Percentiles rank a stretch among this genome's conserved stretches.
phyloP scores from a whole-genome alignment of 2,329 filamentous ascomycete genomes.

The Trichoderma aggressivum region DNA sequence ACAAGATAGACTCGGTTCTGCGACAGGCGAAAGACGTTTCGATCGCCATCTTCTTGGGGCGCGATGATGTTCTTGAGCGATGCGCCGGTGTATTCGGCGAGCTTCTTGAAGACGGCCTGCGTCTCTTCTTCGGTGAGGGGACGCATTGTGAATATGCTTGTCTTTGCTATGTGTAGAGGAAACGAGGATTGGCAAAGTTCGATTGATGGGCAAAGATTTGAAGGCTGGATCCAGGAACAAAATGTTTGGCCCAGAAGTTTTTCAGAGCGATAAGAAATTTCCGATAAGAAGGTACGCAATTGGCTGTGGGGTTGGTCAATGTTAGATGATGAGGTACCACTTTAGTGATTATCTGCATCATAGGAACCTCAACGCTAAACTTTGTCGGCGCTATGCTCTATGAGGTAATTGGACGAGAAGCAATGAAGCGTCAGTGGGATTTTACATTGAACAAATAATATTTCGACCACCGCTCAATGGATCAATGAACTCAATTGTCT shows the following conservation, averaged over 20 bases:
- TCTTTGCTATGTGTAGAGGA: neutral
- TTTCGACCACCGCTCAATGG: neutral
- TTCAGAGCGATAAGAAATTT: slow-evolving; percentile 11
- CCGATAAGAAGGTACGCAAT: neutral
- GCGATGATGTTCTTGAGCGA: slow-evolving; percentile 83
- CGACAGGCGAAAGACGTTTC: slow-evolving; percentile 82
- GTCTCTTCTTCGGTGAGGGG: slow-evolving; percentile 77
- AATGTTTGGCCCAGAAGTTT: slow-evolving; percentile 11
- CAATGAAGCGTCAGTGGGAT: neutral
- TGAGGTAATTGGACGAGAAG: neutral
- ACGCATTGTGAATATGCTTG: slow-evolving; percentile 54
- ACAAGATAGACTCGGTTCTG: slow-evolving; percentile 89
- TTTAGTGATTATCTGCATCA: accelerated
- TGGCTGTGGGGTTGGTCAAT: neutral
- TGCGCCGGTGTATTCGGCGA: slow-evolving; percentile 87
- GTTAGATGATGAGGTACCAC: neutral
- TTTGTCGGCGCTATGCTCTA: neutral
- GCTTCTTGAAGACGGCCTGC: slow-evolving; percentile 82
- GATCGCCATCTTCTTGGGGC: slow-evolving; percentile 68
- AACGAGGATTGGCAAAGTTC: neutral
- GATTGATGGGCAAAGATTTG: neutral
- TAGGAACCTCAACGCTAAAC: neutral
- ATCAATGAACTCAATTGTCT: neutral
- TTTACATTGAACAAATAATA: neutral
- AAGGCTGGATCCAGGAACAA: neutral